Evolutionary conservation across 2,329 filamentous ascomycete species (phyloP).

Genomic region (Pseudopyrenochaeta lycopersici): DNA sequence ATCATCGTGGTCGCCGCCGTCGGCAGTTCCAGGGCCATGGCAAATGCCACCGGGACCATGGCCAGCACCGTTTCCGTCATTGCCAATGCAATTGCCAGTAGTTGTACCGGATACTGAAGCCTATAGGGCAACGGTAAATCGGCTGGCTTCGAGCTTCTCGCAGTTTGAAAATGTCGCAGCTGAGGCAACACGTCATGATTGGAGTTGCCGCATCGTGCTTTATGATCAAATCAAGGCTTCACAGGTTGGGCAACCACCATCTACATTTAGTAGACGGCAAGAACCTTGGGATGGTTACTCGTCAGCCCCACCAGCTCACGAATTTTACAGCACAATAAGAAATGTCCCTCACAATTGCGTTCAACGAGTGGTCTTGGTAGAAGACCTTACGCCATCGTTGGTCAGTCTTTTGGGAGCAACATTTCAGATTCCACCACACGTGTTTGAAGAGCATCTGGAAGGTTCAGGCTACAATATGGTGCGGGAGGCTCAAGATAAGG

Average conservation of each 20-base stretch:
- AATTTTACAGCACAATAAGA: constrained; percentile 6
- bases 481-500: background rate
- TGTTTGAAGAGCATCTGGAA: constrained; percentile 24
- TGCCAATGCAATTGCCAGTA: too few species aligned
- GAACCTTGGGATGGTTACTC: constrained; percentile 9
- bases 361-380: constrained; percentile 16
- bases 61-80: too few species aligned
- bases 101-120: background rate
- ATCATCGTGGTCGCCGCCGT: too few species aligned
- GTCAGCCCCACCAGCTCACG: constrained; percentile 2
- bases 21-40: too few species aligned
- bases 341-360: background rate
- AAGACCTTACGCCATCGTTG: constrained; percentile 18
- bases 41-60: too few species aligned
- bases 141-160: constrained; percentile 4
- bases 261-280: too few species aligned
- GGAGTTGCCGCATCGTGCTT: constrained; percentile 12
- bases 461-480: constrained; percentile 14
- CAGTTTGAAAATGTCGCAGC: constrained; percentile 7
- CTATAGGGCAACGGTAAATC: constrained; percentile 8
- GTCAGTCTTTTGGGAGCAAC: constrained; percentile 21
- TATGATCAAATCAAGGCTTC: constrained; percentile 5
- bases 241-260: background rate
- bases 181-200: constrained; percentile 2
- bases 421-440: constrained; percentile 22